Conservation (phyloP, 495 filamentous ascomycete species). For the Penicillium bialowiezense region DNA sequence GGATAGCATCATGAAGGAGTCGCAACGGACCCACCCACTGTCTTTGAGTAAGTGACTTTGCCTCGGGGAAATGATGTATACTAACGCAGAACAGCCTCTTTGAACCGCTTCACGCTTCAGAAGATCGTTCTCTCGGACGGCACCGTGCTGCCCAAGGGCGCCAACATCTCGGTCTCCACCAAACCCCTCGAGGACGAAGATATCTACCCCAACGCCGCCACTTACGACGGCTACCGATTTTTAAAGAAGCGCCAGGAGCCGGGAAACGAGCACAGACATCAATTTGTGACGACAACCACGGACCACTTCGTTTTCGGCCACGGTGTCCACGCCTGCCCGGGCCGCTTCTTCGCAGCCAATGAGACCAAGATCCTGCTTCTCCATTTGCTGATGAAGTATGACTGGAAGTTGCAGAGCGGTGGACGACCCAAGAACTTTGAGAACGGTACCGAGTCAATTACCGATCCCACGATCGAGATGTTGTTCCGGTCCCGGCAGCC, state of each 20-base stretch:
- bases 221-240: slow-evolving; percentile 49
- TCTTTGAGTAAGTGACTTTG: slow-evolving; percentile 29
- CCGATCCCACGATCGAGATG: slow-evolving; percentile 29
- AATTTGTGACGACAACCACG: slow-evolving; percentile 44
- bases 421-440: slow-evolving; percentile 26
- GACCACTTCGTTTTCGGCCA: slow-evolving; percentile 47
- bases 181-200: slow-evolving; percentile 32
- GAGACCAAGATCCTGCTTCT: slow-evolving; percentile 45
- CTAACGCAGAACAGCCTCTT: slow-evolving; percentile 25
- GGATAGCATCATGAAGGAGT: slow-evolving; percentile 44
- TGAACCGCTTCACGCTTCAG: slow-evolving; percentile 38
- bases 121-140: slow-evolving; percentile 36
- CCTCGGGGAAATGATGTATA: neutral
- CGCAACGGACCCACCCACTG: slow-evolving; percentile 29
- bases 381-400: slow-evolving; percentile 53
- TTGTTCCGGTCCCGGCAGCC: slow-evolving; percentile 27
- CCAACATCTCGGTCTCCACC: slow-evolving; percentile 33
- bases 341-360: slow-evolving; percentile 50
- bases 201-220: slow-evolving; percentile 40
- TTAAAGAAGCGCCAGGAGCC: slow-evolving; percentile 39
- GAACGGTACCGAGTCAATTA: slow-evolving; percentile 24
- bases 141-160: slow-evolving; percentile 32
- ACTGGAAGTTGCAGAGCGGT: slow-evolving; percentile 39
- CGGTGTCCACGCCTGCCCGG: slow-evolving; percentile 54
- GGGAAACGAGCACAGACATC: slow-evolving; percentile 40